A percentile compares a stretch with the other conserved stretches of the same genome.
Conservation (phyloP, 2,329 filamentous ascomycete genomes). For the Hymenoscyphus infarciens region DNA sequence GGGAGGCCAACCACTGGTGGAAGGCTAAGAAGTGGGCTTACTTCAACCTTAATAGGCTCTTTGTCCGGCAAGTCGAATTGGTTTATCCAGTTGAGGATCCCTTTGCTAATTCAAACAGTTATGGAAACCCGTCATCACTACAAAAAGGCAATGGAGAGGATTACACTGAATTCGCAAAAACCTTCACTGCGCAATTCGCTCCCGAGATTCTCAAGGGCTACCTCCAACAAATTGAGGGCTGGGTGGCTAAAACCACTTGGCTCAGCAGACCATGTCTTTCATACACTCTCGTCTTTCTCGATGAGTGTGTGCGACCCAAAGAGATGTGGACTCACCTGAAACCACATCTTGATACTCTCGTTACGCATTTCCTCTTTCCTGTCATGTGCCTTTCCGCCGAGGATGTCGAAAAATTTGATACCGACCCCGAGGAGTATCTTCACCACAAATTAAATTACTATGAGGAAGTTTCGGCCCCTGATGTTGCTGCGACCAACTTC, state of each 20-base stretch:
- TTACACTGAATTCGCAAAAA: conserved; percentile 79
- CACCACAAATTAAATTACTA: conserved; percentile 98
- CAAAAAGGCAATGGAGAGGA: conserved; percentile 72
- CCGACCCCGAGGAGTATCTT: conserved; percentile 93
- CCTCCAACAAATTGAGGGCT: conserved; percentile 91
- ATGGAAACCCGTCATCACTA: conserved; percentile 79
- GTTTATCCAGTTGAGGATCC: background rate
- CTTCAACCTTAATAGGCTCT: conserved; percentile 93
- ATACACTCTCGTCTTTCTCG: conserved; percentile 90
- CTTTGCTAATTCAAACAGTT: conserved; percentile 50
- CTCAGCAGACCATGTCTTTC: conserved; percentile 90
- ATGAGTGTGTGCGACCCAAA: conserved; percentile 96
- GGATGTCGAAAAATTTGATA: conserved; percentile 89
- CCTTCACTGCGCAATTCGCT: conserved; percentile 86
- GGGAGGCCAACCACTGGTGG: conserved; percentile 97
- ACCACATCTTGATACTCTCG: conserved; percentile 86
- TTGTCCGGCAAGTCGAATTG: conserved; percentile 66
- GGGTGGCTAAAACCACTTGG: conserved; percentile 93
- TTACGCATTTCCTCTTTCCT: conserved; percentile 93
- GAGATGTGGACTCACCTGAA: conserved; percentile 94
- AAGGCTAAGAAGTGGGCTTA: conserved; percentile 99
- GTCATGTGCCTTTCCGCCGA: conserved; percentile 89
- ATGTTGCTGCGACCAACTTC: conserved; percentile 95
- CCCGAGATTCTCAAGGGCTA: conserved; percentile 96
- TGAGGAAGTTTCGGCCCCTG: conserved; percentile 91